These are phyloP conservation scores for Sclerotinia sclerotiorum DNA, from an alignment of 2,329 filamentous ascomycete genomes.

Conservation along the genomic window DNA sequence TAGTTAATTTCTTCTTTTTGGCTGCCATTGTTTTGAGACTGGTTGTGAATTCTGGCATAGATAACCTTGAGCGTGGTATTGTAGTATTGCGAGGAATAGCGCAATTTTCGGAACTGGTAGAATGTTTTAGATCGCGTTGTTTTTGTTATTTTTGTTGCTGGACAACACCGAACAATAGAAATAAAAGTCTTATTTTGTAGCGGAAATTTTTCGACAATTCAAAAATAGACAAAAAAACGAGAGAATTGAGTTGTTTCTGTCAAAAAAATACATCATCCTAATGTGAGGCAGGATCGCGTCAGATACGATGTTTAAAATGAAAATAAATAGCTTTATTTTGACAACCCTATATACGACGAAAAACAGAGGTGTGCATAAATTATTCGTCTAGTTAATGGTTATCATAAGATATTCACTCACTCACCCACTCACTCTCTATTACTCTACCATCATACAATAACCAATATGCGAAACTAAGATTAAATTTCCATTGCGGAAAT, in stretches of 20 bases:
- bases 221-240: neutral
- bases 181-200: neutral
- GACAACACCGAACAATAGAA: neutral
- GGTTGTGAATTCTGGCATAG: neutral
- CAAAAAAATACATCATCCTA: neutral
- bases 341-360: neutral
- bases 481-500: no score
- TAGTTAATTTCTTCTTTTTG: slow-evolving; percentile 4
- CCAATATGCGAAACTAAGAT: no score
- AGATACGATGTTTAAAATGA: neutral
- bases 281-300: fast-evolving
- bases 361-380: neutral
- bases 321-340: neutral
- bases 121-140: neutral
- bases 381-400: neutral
- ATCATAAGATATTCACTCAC: neutral
- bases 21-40: neutral
- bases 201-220: neutral
- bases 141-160: no score
- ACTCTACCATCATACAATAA: no score
- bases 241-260: fast-evolving
- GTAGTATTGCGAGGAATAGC: neutral
- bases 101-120: no score
- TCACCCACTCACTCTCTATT: no score
- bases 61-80: neutral